These are phyloP conservation scores for Rubia balearica DNA, from an alignment of 305 asterid genomes.

Conservation along the genomic window DNA sequence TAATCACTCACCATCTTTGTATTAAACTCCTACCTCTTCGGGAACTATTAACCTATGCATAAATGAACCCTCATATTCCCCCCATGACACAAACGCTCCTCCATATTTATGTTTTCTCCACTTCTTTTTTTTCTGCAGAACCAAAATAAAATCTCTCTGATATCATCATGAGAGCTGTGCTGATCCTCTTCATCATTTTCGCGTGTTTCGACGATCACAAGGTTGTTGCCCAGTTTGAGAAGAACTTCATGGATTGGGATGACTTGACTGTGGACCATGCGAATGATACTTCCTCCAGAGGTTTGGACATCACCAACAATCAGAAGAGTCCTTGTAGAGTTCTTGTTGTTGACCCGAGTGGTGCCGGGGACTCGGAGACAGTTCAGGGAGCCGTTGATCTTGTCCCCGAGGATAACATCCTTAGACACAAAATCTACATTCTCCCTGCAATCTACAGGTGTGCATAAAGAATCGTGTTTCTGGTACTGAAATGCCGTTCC, in stretches of 20 bases:
- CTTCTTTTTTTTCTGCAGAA: background rate
- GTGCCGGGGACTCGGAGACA: slow-evolving; percentile 41
- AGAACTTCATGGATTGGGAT: slow-evolving; percentile 46
- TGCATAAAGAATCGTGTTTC: too few relatives aligned
- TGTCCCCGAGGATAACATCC: slow-evolving; percentile 46
- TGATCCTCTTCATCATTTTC: slow-evolving; percentile 17
- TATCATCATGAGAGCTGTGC: slow-evolving; percentile 7
- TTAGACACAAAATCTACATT: slow-evolving; percentile 54
- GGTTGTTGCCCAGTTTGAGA: slow-evolving; percentile 2
- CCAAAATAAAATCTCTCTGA: background rate
- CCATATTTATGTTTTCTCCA: slow-evolving; percentile 38
- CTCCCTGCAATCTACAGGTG: slow-evolving; percentile 76
- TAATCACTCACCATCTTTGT: slow-evolving; percentile 23
- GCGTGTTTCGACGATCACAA: slow-evolving; percentile 10
- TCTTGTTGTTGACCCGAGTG: slow-evolving; percentile 43
- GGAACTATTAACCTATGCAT: background rate
- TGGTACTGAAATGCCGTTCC: background rate
- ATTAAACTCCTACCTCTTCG: slow-evolving; percentile 11
- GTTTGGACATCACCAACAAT: slow-evolving; percentile 13
- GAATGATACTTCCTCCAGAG: background rate
- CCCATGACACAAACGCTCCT: slow-evolving; percentile 35
- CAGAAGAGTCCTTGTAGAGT: slow-evolving; percentile 11
- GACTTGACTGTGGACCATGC: slow-evolving; percentile 30
- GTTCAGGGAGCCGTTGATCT: slow-evolving; percentile 70
- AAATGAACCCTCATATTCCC: slow-evolving; percentile 2